Base-by-base conservation (phyloP, 441 rosid species). In the Arabidopsis hybrid region DNA sequence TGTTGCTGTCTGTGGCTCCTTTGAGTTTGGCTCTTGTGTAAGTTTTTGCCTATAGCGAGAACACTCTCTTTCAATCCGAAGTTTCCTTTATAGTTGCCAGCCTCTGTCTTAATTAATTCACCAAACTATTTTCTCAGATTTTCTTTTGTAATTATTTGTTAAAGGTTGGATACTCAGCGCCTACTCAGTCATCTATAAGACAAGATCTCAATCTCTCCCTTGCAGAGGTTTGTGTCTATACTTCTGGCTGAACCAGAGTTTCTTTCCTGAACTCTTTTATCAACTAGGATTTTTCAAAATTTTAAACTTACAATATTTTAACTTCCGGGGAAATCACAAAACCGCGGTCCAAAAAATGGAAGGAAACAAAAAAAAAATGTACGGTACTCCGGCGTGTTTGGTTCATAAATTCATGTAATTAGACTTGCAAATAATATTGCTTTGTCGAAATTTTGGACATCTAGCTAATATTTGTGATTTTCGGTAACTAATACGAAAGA, bases 81-180 rank as follows among this genome's bases (percentile, higher is more conserved):
- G 66, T 40, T 65, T 36, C 43, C 52, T 56, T 63, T 38, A 12
- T 36, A 62, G 35, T 45, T 29, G 26, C 43, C 17, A 76, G n/a
- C 42, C 14, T 61, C 35, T 65, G 40, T 69, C 40, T 70, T 17
- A 55, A 26, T 65, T 17, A 17, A n/a, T 67, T 46, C 46, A 14
- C 61, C 59, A 46, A 74, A 57, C 50, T 36, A n/a, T 43, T 35
- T 43, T 57, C 38, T 47, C 3, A 8, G 29, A 21, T 32, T 29
- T 47, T 29, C 34, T 4, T 2, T 0, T 11, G 29, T 35, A 4
- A 8, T 63, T n/a, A 1, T 51, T 6, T 71, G 18, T 83, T 84
- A 69, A 89, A 94, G 98, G 95, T 87, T 84, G 93, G 97, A 40
- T 94, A 87, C 84, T 90, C 98, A 61, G 97, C 98, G 32, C 97